Base-by-base conservation (phyloP, 345 rosid genomes). In the Brassica rapa region DNA sequence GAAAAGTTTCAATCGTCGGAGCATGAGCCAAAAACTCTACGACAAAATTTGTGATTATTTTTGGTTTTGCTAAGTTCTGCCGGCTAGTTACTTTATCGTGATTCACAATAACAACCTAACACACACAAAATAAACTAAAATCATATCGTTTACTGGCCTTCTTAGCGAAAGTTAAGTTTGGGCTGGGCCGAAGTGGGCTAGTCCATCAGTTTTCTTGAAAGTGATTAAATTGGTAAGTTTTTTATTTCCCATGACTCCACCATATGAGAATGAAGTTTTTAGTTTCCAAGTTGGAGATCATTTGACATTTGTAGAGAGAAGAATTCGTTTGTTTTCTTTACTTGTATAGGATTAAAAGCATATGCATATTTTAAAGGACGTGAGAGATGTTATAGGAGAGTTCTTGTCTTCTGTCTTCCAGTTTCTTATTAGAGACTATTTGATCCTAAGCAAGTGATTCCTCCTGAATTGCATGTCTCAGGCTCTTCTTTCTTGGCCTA, bases 371-470 rank as follows among this genome's bases (percentile, higher is more conserved):
- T 68, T 14, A 60, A 25, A 35, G 55, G 29, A 68, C n/a, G 3
- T 19, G 8, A n/a, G 61, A 59, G 60, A 67, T 39, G 24, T 75
- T 11, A 3, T 14, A 19, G 37, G 53, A 4, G 9, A 0, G 56
- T 55, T 16, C 25, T 65, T 74, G 27, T 51, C 66, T 55, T 8
- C 27, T 74, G 41, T 55, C 53, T 29, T 33, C 35, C n/a, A 51
- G n/a, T 60, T 30, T 75, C 29, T 30, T 23, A 16, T 33, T 69
- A 69, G 41, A 32, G 7, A 77, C 23, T 32, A 3, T 24, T 24
- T 62, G 63, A 62, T 68, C 68, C 43, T 16, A 60, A 59, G 15
- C 79, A 39, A 24, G 73, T 75, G 60, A 57, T 25, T 39, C 61
- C 14, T 41, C 25, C 67, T 19, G 60, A 68, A 25, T 25, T n/a